Conservation (phyloP, 176 grass and related monocot genomes). For the Oryza nivara region DNA sequence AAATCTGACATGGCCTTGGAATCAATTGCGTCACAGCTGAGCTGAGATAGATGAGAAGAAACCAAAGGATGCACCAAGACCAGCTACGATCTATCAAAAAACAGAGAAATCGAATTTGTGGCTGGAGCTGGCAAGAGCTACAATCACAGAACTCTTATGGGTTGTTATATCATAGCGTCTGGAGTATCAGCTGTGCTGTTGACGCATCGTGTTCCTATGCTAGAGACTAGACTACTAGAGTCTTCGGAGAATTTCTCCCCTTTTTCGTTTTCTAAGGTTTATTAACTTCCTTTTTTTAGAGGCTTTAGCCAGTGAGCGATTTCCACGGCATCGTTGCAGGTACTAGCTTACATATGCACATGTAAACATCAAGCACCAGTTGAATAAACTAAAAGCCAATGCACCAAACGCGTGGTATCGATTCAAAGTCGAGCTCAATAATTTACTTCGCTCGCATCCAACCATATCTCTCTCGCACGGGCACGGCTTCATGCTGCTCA, state of each 20-base stretch:
- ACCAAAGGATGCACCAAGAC: constrained; percentile 14
- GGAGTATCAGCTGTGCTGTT: not conserved
- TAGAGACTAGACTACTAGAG: constrained; percentile 1
- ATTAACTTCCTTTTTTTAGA: not conserved
- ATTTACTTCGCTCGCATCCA: not conserved
- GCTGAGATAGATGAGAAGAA: constrained; percentile 4
- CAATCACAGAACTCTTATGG: not conserved
- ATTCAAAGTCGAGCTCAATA: constrained; percentile 12
- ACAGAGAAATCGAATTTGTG: not conserved
- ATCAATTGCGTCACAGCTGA: constrained; percentile 26
- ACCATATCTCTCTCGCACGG: not conserved
- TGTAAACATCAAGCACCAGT: not conserved
- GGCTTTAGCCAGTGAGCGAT: not conserved
- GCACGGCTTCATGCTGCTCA: not conserved
- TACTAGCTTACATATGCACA: not conserved
- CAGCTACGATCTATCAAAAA: not conserved
- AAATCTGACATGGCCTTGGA: constrained; percentile 41
- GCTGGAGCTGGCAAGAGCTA: not conserved
- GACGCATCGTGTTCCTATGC: constrained; percentile 3
- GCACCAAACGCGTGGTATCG: not conserved
- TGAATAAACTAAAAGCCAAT: constrained; percentile 7
- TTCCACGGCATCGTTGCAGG: not conserved
- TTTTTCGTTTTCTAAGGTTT: constrained; percentile 11
- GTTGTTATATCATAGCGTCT: not conserved
- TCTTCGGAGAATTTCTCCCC: not conserved